Evolutionary conservation across 1,284 basidiomycete genomes (phyloP).

Genomic region (Volvariella surrecta): DNA sequence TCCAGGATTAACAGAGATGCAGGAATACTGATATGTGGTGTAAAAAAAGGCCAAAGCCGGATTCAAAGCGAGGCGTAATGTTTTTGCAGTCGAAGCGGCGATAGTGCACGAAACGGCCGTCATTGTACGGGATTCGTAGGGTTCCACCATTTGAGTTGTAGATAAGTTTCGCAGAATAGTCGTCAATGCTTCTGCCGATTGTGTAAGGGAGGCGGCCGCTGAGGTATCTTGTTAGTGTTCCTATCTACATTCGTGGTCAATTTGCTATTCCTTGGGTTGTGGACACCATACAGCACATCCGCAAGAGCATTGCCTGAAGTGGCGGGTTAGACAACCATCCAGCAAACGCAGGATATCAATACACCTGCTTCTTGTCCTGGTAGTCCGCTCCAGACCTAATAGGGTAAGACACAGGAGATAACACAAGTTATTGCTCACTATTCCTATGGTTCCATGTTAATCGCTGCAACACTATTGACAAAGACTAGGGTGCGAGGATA

Average conservation of each 20-base stretch:
- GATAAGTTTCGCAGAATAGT: constrained; percentile 45
- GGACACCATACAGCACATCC: constrained; percentile 53
- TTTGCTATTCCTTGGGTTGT: constrained; percentile 64
- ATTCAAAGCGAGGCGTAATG: constrained; percentile 55
- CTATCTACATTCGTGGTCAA: too few species aligned
- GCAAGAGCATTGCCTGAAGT: constrained; percentile 45
- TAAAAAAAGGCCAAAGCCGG: constrained; percentile 68
- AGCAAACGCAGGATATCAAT: constrained; percentile 10
- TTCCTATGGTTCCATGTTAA: constrained; percentile 65
- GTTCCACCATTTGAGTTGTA: constrained; percentile 21
- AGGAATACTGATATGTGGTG: constrained; percentile 51
- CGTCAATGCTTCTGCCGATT: constrained; percentile 46
- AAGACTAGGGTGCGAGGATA: constrained; percentile 70
- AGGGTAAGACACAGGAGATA: not conserved
- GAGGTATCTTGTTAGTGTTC: too few species aligned
- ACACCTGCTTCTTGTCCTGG: constrained; percentile 66
- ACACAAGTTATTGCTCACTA: constrained; percentile 26
- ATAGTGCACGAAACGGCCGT: constrained; percentile 59
- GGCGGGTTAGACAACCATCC: constrained; percentile 17
- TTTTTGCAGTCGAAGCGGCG: constrained; percentile 50
- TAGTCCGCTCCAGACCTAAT: constrained; percentile 44
- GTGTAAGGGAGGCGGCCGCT: constrained; percentile 52
- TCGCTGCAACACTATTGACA: constrained; percentile 65
- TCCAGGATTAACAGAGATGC: constrained; percentile 29
- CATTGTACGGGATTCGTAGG: constrained; percentile 33